Evolutionary conservation across 192 early-diverging fungal genomes (phyloP).

Genomic region (Fimicolochytrium jonesii): DNA sequence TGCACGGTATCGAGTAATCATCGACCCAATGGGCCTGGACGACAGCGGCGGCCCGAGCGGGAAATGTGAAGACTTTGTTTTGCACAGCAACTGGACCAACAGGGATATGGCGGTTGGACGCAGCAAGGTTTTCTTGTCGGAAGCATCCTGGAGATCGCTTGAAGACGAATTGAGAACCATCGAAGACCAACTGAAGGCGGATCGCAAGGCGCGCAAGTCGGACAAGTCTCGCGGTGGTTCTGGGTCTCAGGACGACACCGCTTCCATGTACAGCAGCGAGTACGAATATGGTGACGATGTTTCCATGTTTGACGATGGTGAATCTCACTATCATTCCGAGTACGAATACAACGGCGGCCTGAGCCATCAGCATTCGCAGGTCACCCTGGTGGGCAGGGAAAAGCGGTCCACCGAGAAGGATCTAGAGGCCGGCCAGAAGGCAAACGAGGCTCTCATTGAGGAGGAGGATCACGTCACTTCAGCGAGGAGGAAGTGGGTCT

Average conservation of each 20-base stretch:
- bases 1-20: constrained; percentile 60
- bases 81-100: constrained; percentile 32
- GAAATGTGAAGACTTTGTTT: constrained; percentile 32
- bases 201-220: constrained; percentile 20
- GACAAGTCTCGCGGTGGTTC: neutral
- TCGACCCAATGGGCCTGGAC: constrained; percentile 40
- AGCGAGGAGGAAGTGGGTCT: constrained; percentile 58
- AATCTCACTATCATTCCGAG: constrained; percentile 29
- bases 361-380: neutral
- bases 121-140: constrained; percentile 40
- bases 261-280: constrained; percentile 23
- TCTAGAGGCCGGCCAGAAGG: neutral
- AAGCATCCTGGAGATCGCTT: constrained; percentile 36
- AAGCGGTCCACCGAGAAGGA: neutral
- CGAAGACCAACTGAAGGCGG: constrained; percentile 37
- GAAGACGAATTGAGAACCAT: constrained; percentile 40
- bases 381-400: neutral
- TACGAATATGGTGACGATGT: constrained; percentile 15
- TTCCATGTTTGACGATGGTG: constrained; percentile 23
- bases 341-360: constrained; percentile 15
- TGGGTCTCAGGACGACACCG: constrained; percentile 4
- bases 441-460: constrained; percentile 21
- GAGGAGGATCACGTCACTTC: constrained; percentile 45
- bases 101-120: constrained; percentile 40
- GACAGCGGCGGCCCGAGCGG: constrained; percentile 25